Base-by-base conservation (phyloP, 2,329 filamentous ascomycete genomes). In the Elsinoe necatrix region DNA sequence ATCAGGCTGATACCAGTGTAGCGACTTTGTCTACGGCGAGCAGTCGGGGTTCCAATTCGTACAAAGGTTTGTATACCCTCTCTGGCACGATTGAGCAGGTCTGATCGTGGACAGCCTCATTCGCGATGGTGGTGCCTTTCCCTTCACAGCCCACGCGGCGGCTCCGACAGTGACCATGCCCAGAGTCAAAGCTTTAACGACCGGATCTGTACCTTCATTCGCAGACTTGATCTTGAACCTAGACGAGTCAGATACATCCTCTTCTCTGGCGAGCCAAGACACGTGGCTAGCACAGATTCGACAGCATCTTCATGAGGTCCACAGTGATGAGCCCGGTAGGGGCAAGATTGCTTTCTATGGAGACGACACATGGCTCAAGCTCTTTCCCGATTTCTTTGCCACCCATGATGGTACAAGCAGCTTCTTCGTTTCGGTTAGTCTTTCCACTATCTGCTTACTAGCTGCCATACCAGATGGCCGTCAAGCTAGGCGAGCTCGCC, bases 131-230 rank as follows among this genome's bases (percentile, higher is more conserved):
- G 80, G 80, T 58, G 95, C 93, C 5, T 77, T 97, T 35, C 93
- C 93, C 2, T 98, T 95, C 69, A 98, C 93, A 29, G 92, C 92
- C 31, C 87, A 95, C 78, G 93, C 93, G 16, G 87, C 89, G n/a
- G 90, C 95, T 54, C 93, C 93, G 1, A 98, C 93, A 6, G 92
- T 98, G 60, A 98, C 93, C 16, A 97, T 98, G 93, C 93, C 93
- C 41, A 85, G 92, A 60, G 84, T 98, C 65, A 98, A 98, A 74
- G 90, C 93, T 50, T 90, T 98, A 61, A 98, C 93, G 0, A 97
- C 93, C 1, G 93, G 93, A 60, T 96, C 92, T 1, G 93, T 95
- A n/a, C 93, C 93, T 2, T 97, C 92, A 1, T 98, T 98, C 70
- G 82, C 97, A 59, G 93, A 98, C 70, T 86, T 96, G 14, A 95